Evolutionary conservation across 73 alveolate species (phyloP).

Genomic region (Paramecium primaurelia): DNA sequence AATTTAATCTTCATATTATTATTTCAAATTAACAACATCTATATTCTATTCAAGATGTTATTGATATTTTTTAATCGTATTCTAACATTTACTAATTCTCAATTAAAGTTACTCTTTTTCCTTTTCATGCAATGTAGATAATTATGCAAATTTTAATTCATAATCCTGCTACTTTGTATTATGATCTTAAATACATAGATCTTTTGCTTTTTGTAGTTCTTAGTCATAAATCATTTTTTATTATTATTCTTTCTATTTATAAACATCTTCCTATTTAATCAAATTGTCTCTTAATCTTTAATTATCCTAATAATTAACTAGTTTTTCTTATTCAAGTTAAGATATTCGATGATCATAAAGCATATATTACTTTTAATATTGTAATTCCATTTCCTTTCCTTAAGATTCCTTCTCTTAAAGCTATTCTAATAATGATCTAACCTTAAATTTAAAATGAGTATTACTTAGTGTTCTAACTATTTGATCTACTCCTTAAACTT

Average conservation of each 20-base stretch:
- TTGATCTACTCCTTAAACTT: not conserved
- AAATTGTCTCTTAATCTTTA: not conserved
- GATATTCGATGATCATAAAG: not conserved
- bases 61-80: conserved; percentile 5
- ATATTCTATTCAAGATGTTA: conserved; percentile 2
- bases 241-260: conserved; percentile 14
- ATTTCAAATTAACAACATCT: not conserved
- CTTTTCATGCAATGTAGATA: not conserved
- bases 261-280: not conserved
- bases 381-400: not conserved
- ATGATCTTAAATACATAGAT: not conserved
- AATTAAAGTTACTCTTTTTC: not conserved
- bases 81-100: conserved; percentile 10
- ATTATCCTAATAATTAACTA: not conserved
- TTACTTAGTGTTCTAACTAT: not conserved
- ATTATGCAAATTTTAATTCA: not conserved
- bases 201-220: not conserved
- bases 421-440: not conserved
- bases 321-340: conserved; percentile 20
- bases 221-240: not conserved
- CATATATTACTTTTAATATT: not conserved
- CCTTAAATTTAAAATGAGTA: not conserved
- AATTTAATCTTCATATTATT: not conserved
- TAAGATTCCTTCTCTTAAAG: not conserved
- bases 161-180: not conserved